Base-by-base conservation (phyloP, 78 protist species). In the Dictyostelium firmibasis region DNA sequence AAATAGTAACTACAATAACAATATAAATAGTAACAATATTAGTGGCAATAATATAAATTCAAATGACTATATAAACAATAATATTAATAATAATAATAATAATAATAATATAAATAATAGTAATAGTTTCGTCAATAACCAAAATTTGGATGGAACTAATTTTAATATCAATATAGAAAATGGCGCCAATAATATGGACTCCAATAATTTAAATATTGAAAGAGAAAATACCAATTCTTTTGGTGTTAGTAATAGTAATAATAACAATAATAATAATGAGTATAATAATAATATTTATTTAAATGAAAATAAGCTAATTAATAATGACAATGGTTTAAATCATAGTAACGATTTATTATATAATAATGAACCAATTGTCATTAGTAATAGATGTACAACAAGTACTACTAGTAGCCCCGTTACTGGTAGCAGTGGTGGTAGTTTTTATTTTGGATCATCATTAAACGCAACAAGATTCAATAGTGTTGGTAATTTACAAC, bases 401-500 rank as follows among this genome's bases (percentile, higher is more conserved):
- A 72, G 79, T 72, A 27, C 79, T 29, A 72, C 25, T 5, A 72
- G 44, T 33, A 67, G 75, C 11, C 75, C 75, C 10, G 75, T 67
- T 10, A 67, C 38, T 27, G 75, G 75, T 27, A 35, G 75, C 25
- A 62, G 72, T 62, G 44, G 78, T 72, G 44, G 4, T 9, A 47
- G 83, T 41, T 35, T 77, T 11, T 33, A 41, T 86, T 33, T 72
- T 14, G 38, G 36, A 6, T 41, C 77, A 53, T 11, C 38, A 47
- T 8, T 57, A 10, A 57, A 27, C n/a, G 2, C 77, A 0, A 10
- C 92, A 29, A 53, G 74, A 88, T 43, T 88, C 5, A 57, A 78
- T 43, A 62, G 86, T 18, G 60, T 62, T n/a, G n/a, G n/a, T n/a
- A n/a, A n/a, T 67, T 74, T 70, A n/a, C 94, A 89, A 89, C 29